Base-by-base conservation (phyloP, 352 stramenopile species). In the Globisporangium solare region DNA sequence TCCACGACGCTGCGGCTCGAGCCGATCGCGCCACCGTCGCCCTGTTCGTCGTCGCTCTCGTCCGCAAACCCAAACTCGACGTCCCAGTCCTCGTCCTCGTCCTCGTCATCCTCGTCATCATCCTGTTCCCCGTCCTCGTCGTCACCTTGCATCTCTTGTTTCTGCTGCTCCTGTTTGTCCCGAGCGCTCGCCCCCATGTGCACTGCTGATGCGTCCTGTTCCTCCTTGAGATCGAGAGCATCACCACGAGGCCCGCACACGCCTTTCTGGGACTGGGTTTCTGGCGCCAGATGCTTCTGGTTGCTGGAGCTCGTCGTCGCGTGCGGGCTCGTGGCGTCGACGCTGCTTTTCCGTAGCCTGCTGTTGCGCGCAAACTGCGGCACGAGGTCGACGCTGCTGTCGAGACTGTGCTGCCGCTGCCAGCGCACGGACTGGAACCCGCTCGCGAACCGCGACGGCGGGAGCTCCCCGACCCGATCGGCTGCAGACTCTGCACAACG, bases 61-160 rank as follows among this genome's bases (percentile, higher is more conserved):
- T 77, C 68, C 0, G 66, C 72, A 47, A 92, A 89, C 37, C 82
- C 82, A 60, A 92, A 89, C 69, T 92, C 80, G 31, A 75, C 76
- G 58, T 92, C 83, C 83, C 83, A 92, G 60, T 92, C 77, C 49
- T 84, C 74, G 21, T 84, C 74, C 5, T 78, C 73, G 4, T 75
- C n/a, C n/a, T n/a, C 66, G n/a, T 71, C 60, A 11, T 67, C 53
- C 10, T 68, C 64, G n/a, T 66, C 56, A 1, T 51, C 18, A 4
- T 61, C 21, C n/a, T 41, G 40, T 8, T 49, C 24, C 6, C 41
- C 32, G 7, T 42, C 13, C 37, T 49, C 24, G 13, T 49, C 24
- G 18, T 64, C 32, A 15, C 3, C 22, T 14, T 48, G 15, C 15
- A 35, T 17, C 13, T 60, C 37, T 22, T 14, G 22, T 31, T 64